A percentile compares a stretch with the other conserved stretches of the same genome.
Conservation (phyloP, 179 eudicot species). For the Silene noctiflora region DNA sequence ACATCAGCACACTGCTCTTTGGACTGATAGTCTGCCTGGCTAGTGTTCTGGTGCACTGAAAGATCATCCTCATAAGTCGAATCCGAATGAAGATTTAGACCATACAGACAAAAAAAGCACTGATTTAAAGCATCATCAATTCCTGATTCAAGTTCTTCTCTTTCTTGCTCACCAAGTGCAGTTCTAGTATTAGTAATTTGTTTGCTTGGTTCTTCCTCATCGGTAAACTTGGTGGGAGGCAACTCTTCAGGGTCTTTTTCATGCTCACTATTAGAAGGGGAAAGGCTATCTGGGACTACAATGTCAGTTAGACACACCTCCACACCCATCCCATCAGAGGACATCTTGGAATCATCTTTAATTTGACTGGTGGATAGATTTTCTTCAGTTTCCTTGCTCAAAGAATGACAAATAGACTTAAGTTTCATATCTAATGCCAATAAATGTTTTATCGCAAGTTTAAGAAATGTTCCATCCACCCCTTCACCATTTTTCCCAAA, state of each 20-base stretch:
- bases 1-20: constrained; percentile 99
- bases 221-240: constrained; percentile 20
- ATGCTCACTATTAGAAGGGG: constrained; percentile 29
- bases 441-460: constrained; percentile 90
- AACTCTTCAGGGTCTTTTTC: constrained; percentile 25
- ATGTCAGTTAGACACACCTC: constrained; percentile 27
- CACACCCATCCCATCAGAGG: constrained; percentile 29
- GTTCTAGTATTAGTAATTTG: constrained; percentile 32
- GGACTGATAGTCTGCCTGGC: constrained; percentile 93
- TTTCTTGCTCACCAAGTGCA: constrained; percentile 72
- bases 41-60: constrained; percentile 72
- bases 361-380: constrained; percentile 32
- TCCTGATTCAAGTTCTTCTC: constrained; percentile 81
- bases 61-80: constrained; percentile 83
- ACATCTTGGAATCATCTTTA: constrained; percentile 31
- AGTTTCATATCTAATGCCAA: constrained; percentile 81
- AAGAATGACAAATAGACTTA: constrained; percentile 50
- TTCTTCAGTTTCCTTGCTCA: constrained; percentile 41
- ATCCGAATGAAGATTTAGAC: constrained; percentile 86
- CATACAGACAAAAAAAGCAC: constrained; percentile 93
- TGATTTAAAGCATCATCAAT: constrained; percentile 94
- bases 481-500: constrained; percentile 74
- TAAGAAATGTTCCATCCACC: constrained; percentile 93
- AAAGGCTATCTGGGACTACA: constrained; percentile 30
- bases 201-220: constrained; percentile 37